Evolutionary conservation across 2,329 filamentous ascomycete genomes (phyloP), one percentile per base, ranked within the genome.

Genomic region (Aureobasidium lini): DNA sequence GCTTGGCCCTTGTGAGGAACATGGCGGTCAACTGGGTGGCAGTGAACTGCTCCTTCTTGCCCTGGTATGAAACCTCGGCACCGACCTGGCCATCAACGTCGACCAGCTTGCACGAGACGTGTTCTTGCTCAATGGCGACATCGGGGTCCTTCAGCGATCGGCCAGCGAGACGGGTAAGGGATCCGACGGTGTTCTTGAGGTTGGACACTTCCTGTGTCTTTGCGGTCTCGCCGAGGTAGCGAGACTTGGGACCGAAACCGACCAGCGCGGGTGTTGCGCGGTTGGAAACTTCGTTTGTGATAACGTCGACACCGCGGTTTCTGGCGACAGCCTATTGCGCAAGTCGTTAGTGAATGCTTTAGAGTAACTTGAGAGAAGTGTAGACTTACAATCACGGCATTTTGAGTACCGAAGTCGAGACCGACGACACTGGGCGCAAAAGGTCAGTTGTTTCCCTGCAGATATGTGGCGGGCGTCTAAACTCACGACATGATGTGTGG

Each of bases 161-260:
- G 72, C 94, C 94, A 71, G 88, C 88, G 68, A 99, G 86, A 71
- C 94, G 90, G 81, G 96, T 96, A 70, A 99, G 84, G 66, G 85
- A 92, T 75, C 85, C 82, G 78, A 99, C 89, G 67, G 94, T 99
- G 84, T 99, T 99, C 82, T 97, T 99, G 71, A 97, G 85, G 82
- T 99, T 99, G 72, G 93, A 96, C 73, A 96, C 95, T 79, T 99
- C 94, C 79, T 96, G 93, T 67, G 93, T 97, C 85, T 97, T 97
- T 67, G 94, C 94, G 60, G 89, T 77, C 80, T 99, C 94, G 66
- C 94, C 94, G 66, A 99, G 84, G 75, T 95, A 95, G 80, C 94
- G 89, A 76, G 84, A 86, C 80, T 95, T 96, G 73, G 90, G 88
- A 62, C 91, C 90, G 76, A 99, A 99, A 70, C 90, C 92, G 70